Evolutionary conservation across 2,329 filamentous ascomycete species (phyloP).

Genomic region (Diaporthe vexans): DNA sequence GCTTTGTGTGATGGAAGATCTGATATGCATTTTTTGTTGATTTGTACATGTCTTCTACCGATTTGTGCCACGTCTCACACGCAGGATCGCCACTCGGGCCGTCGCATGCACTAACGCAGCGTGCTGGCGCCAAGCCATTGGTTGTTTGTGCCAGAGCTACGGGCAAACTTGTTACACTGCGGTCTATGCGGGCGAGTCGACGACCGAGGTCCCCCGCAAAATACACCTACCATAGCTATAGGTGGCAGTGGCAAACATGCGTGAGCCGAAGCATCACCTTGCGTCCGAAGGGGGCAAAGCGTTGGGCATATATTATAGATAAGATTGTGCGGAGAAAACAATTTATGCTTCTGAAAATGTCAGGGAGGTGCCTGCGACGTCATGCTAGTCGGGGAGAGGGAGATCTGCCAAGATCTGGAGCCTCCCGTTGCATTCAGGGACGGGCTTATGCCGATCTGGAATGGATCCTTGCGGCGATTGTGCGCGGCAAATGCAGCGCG

Average conservation of each 20-base stretch:
- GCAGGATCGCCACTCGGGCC: constrained; percentile 20
- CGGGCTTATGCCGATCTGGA: constrained; percentile 26
- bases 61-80: constrained; percentile 19
- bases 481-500: constrained; percentile 27
- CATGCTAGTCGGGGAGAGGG: neutral
- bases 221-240: neutral
- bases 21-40: neutral
- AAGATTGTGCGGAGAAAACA: constrained; percentile 4
- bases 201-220: constrained; percentile 24
- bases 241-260: constrained; percentile 12
- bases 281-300: neutral
- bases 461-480: constrained; percentile 22
- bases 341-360: neutral
- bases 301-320: constrained; percentile 1
- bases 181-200: neutral
- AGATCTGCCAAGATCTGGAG: constrained; percentile 32
- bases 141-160: neutral
- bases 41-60: neutral
- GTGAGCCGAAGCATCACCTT: constrained; percentile 15
- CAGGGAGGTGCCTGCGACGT: constrained; percentile 25
- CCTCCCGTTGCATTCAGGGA: constrained; percentile 8
- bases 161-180: neutral
- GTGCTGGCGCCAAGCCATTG: constrained; percentile 6
- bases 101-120: neutral
- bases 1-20: constrained; percentile 9